phyloP scores from a whole-genome alignment of 352 stramenopile species.

The Pythium chondricola region DNA sequence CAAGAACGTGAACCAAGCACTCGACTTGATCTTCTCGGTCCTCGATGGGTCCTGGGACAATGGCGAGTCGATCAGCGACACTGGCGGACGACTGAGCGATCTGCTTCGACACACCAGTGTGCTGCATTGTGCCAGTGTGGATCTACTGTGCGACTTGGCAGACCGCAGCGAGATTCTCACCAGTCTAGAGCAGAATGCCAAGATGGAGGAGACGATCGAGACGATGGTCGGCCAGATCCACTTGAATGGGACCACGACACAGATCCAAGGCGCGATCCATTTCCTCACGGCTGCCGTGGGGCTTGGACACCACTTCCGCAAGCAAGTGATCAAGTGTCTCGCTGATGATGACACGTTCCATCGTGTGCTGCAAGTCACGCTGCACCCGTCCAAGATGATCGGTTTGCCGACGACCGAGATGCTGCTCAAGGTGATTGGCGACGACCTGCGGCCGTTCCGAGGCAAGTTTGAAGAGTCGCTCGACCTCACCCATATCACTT shows the following conservation, averaged over 20 bases:
- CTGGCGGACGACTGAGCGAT: constrained; percentile 12
- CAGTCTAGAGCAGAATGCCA: constrained; percentile 43
- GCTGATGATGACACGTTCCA: constrained; percentile 57
- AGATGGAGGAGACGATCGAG: constrained; percentile 41
- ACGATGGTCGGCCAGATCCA: constrained; percentile 53
- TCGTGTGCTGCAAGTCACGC: constrained; percentile 52
- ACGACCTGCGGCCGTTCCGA: constrained; percentile 45
- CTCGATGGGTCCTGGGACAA: constrained; percentile 49
- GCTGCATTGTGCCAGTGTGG: constrained; percentile 51
- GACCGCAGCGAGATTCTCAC: constrained; percentile 47
- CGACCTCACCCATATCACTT: constrained; percentile 33
- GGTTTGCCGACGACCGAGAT: constrained; percentile 44
- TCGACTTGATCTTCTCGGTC: constrained; percentile 69
- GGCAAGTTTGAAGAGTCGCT: constrained; percentile 33
- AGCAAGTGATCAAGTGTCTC: constrained; percentile 42
- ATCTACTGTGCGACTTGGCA: constrained; percentile 63
- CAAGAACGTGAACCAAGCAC: constrained; percentile 74
- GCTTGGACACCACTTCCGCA: constrained; percentile 59
- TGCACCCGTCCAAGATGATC: constrained; percentile 64
- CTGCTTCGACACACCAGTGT: constrained; percentile 21
- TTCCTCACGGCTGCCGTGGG: constrained; percentile 49
- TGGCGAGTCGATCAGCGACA: constrained; percentile 21
- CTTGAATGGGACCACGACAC: constrained; percentile 52
- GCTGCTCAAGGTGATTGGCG: constrained; percentile 51
- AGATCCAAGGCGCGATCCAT: constrained; percentile 52